Percentiles rank a stretch among this genome's conserved stretches.
These are phyloP conservation scores for Somion occarium DNA, from an alignment of 1,284 basidiomycete species.

Conservation along the genomic window DNA sequence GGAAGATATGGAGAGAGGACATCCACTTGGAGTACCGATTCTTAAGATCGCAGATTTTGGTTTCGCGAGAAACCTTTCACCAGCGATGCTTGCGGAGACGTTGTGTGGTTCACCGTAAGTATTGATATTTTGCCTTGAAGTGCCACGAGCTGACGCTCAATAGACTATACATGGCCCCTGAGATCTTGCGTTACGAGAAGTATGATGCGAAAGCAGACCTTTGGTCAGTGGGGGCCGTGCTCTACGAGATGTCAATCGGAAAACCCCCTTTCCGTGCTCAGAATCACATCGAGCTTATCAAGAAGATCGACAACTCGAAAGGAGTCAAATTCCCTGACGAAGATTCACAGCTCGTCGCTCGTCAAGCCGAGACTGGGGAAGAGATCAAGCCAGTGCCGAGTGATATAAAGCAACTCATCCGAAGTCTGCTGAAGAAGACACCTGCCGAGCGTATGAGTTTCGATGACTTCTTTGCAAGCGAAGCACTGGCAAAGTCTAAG, in stretches of 20 bases:
- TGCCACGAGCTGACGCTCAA: not conserved
- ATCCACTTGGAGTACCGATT: conserved; percentile 90
- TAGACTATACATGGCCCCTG: conserved; percentile 97
- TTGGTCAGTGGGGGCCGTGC: conserved; percentile 96
- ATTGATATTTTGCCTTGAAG: not conserved
- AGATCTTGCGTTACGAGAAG: conserved; percentile 96
- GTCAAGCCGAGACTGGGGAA: conserved; percentile 37
- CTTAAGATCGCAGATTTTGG: conserved; percentile 98
- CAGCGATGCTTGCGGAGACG: conserved; percentile 94
- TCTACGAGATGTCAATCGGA: conserved; percentile 94
- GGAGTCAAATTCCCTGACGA: conserved; percentile 95
- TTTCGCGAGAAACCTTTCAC: conserved; percentile 90
- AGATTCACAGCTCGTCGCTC: conserved; percentile 37
- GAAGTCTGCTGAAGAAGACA: conserved; percentile 76
- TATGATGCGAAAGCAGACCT: conserved; percentile 98
- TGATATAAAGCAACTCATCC: conserved; percentile 89
- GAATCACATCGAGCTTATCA: conserved; percentile 94
- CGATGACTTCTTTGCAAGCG: conserved; percentile 87
- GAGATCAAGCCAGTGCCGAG: conserved; percentile 58
- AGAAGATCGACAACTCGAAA: conserved; percentile 84
- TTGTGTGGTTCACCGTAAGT: conserved; percentile 94
- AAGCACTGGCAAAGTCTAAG: conserved; percentile 79
- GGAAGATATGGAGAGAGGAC: conserved; percentile 78
- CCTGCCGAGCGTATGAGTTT: conserved; percentile 86
- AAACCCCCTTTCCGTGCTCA: conserved; percentile 92